Base-by-base conservation (phyloP, 2,329 filamentous ascomycete genomes). In the Arthrobotrys pseudoclavata region DNA sequence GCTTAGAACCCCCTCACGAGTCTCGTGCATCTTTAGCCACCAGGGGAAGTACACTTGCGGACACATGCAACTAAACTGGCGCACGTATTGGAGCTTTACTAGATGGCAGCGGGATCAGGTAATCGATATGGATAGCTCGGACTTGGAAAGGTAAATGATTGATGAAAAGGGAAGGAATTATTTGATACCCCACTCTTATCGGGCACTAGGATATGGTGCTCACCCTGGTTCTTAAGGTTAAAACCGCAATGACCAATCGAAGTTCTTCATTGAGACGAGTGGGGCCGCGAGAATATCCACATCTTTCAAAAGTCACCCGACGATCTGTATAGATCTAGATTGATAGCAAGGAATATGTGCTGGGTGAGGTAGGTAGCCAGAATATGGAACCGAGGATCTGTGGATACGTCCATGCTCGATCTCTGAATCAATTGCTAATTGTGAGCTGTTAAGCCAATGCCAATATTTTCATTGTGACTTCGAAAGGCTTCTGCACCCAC, bases 101-200 rank as follows among this genome's bases (percentile, higher is more conserved):
- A 57, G 29, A 34, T 42, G 31, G 42, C n/a, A 52, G 55, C 34
- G n/a, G 20, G 29, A 18, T 34, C 42, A 42, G 34, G 69, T 40
- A 63, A 48, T 50, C 48, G 37, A 66, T 64, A 55, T 29, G 29
- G 50, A 60, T 48, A 52, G 50, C 18, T 66, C 52, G 13, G 26
- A 76, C 61, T 40, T 31, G 55, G 57, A 72, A 66, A 66, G 29
- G 60, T 52, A 31, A 48, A 60, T 31, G 60, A 22, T 31, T 50
- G 69, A 60, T 66, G 66, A 29, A 72, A 72, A 66, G 47, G 69
- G 69, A 72, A 72, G 69, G 69, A 72, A 64, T 66, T 13, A 66
- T 26, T 48, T 31, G 18, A 47, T n/a, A 48, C 52, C 22, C 47
- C 18, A 42, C 34, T 53, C 15, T 29, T 66, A 72, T 72, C 57